Base-by-base conservation (phyloP, 1,284 basidiomycete genomes). In the Moesziomyces aphidis region DNA sequence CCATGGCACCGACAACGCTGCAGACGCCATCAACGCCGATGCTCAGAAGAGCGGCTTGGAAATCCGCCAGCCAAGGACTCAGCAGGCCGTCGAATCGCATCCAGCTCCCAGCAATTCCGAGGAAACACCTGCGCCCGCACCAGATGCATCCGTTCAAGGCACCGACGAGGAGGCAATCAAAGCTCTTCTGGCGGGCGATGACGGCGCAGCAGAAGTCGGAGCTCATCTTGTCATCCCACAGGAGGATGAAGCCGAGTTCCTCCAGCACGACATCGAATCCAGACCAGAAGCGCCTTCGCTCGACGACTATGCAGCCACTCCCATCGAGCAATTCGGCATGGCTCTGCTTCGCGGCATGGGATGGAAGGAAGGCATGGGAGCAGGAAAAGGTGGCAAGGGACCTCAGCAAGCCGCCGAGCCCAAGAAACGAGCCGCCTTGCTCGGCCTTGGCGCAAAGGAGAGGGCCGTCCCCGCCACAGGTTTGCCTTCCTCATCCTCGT, bases 341-440 rank as follows among this genome's bases (percentile, higher is more conserved):
- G 96, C 96, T 6, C 89, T 99, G 80, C 88, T 97, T 7, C 90
- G 95, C 47, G 96, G 96, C 0, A 98, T 99, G 96, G 96, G 95
- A 4, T 97, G 95, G 94, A 91, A 91, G 63, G 91, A 93, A 54
- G 93, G 92, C 0, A 89, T 88, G 23, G 89, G 91, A 0, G 91
- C 91, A 4, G 83, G 83, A 1, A 78, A 83, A 22, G 63, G 67
- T 1, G 73, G 78, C 8, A 76, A 73, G 45, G 80, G 82, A 3
- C 81, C 79, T 5, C 66, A 59, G 21, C 62, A 65, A 19, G 76
- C 81, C 0, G 67, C 68, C 3, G 67, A 78, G 46, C 83, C 83
- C 8, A 78, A 83, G 50, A 77, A 74, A 23, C 61, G 80, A 7
- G 72, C 78, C 22, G 78, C 79, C 3, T 48, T 83, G 24, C 73